A percentile compares a stretch with the other conserved stretches of the same genome.
Conservation (phyloP, 768 basidiomycete genomes). For the Boletus subparvulus region DNA sequence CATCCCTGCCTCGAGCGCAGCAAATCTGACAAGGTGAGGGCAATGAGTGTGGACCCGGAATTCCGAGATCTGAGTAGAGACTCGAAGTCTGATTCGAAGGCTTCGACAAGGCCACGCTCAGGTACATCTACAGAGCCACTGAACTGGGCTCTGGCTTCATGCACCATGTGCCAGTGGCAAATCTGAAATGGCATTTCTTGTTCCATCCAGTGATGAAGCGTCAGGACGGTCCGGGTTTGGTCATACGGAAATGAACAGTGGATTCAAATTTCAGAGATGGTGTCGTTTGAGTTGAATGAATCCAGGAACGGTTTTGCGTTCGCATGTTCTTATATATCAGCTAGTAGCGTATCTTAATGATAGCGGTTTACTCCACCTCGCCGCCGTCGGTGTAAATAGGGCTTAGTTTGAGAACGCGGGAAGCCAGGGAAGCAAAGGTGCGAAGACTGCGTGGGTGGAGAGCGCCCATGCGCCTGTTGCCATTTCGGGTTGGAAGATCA, state of each 20-base stretch:
- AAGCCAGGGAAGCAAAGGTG: background rate
- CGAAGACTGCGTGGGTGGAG: background rate
- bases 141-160: background rate
- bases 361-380: background rate
- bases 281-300: background rate
- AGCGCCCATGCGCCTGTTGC: background rate
- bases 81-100: background rate
- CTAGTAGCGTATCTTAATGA: background rate
- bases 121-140: background rate
- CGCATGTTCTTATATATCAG: background rate
- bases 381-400: constrained; percentile 2
- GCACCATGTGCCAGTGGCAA: background rate
- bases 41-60: background rate
- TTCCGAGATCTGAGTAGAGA: no score
- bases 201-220: background rate
- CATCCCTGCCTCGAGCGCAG: background rate
- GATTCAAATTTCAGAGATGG: background rate
- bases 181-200: background rate
- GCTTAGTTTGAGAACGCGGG: background rate
- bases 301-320: background rate
- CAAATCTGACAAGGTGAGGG: background rate
- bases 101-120: background rate
- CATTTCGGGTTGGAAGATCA: background rate
- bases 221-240: background rate
- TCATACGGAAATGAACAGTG: constrained; percentile 6